Base-by-base conservation (phyloP, 2,329 filamentous ascomycete species). In the Colletotrichum sublineola region DNA sequence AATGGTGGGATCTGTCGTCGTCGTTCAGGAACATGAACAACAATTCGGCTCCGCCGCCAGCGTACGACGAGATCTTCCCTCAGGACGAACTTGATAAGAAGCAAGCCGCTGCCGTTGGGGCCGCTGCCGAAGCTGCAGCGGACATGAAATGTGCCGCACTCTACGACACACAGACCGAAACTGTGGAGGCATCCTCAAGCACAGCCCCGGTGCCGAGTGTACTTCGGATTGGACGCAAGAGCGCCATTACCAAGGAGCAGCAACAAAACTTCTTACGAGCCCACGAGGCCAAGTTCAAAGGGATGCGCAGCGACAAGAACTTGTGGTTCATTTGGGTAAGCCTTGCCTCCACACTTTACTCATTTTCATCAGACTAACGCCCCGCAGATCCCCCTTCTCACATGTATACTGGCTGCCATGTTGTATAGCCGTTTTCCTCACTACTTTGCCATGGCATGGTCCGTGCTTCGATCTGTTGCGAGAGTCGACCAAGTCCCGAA, bases 31-130 rank as follows among this genome's bases (percentile, higher is more conserved):
- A 82, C 63, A 80, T 82, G 50, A 76, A 83, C 20, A 84, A 82
- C 29, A 83, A 82, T 50, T 81, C 88, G 12, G 83, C 86, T 5
- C 85, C 88, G 42, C 93, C 93, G 11, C 94, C 94, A 12, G 89
- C 94, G 0, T 96, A 96, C 75, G 91, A 95, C 65, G 94, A 95
- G 60, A 89, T 96, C 38, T 96, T 91, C 79, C 93, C 93, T 1
- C 83, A 84, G 52, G 81, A 84, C 65, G 84, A 86, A 56, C 74
- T 86, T 20, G 88, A 91, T 68, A 82, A 81, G 33, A 92, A 92
- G 80, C 86, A 88, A 76, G 83, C 86, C 24, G 88, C 88, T n/a
- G 89, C 88, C 1, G 84, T 86, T 11, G 84, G 85, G 65, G 90
- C 90, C 3, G 87, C 87, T 1, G 87, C 85, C 18, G 90, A 92